A percentile compares a stretch with the other conserved stretches of the same genome.
These are phyloP conservation scores for Talaromyces sp. DNA, from an alignment of 2,329 filamentous ascomycete genomes.

Conservation along the genomic window DNA sequence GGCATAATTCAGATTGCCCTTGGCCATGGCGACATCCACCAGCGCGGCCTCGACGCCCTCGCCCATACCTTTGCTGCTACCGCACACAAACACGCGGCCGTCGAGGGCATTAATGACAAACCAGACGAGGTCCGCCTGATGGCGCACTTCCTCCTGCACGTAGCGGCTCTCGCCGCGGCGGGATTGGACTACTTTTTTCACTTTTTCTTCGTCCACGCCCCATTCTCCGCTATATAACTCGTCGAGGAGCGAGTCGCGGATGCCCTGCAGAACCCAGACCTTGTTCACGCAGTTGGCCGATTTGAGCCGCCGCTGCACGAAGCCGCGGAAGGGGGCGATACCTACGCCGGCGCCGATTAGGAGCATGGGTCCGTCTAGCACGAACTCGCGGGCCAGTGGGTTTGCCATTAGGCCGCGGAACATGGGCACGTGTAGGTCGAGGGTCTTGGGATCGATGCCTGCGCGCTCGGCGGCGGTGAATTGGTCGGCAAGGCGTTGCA, in stretches of 20 bases:
- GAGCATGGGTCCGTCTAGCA: slow-evolving; percentile 92
- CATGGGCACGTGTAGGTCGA: slow-evolving; percentile 81
- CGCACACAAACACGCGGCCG: slow-evolving; percentile 92
- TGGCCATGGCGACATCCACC: slow-evolving; percentile 85
- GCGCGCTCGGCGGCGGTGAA: slow-evolving; percentile 64
- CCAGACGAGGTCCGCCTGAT: slow-evolving; percentile 96
- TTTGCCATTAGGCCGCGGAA: slow-evolving; percentile 99
- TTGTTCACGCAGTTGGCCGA: slow-evolving; percentile 97
- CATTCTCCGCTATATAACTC: slow-evolving; percentile 97
- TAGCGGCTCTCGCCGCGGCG: slow-evolving; percentile 77
- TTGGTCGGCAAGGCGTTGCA: slow-evolving; percentile 75
- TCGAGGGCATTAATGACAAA: slow-evolving; percentile 96
- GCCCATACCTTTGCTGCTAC: slow-evolving; percentile 93
- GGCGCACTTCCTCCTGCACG: slow-evolving; percentile 88
- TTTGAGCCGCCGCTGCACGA: slow-evolving; percentile 89
- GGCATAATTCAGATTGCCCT: slow-evolving; percentile 77
- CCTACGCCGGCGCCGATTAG: slow-evolving; percentile 95
- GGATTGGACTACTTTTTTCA: slow-evolving; percentile 76
- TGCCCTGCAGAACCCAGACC: slow-evolving; percentile 92
- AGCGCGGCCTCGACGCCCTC: slow-evolving; percentile 89
- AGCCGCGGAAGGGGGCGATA: slow-evolving; percentile 94
- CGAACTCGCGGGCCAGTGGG: slow-evolving; percentile 85
- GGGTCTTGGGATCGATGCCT: slow-evolving; percentile 47
- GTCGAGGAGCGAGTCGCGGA: slow-evolving; percentile 89
- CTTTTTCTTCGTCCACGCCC: slow-evolving; percentile 84